Evolutionary conservation across 768 basidiomycete species (phyloP), one percentile per base, ranked within the genome.

Genomic region (Cystobasidium ongulense): DNA sequence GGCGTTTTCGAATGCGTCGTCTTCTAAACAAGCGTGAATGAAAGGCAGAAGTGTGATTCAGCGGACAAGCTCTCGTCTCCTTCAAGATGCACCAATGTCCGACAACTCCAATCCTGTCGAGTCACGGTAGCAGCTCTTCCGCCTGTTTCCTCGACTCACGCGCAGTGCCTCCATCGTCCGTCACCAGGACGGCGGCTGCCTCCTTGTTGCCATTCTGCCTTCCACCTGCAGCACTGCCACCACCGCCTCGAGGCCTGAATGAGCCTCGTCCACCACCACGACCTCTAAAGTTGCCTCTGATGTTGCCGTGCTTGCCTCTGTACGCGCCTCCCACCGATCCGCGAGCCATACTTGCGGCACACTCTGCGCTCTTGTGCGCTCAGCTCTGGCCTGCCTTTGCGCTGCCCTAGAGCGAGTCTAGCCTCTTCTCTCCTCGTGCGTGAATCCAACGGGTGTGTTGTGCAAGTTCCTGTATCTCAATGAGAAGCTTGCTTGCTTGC

Each of bases 1-100:
- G 0, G 75, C 76, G 3, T 77, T 59, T 27, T 73, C 73, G 21
- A 74, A 63, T 3, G 68, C 43, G 29, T 71, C 68, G 53, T 71
- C 68, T 17, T 27, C 68, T 71, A 27, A 31, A 25, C 15, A 18
- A 10, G 23, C 25, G 8, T 4, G 46, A 21, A 50, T n/a, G n/a
- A n/a, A n/a, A n/a, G n/a, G n/a, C n/a, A n/a, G n/a, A n/a, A n/a
- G n/a, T n/a, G n/a, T n/a, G n/a, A n/a, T n/a, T n/a, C n/a, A n/a
- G n/a, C n/a, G n/a, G n/a, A n/a, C n/a, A n/a, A n/a, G n/a, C n/a
- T n/a, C n/a, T n/a, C n/a, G n/a, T n/a, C n/a, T n/a, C n/a, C n/a
- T n/a, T n/a, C n/a, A n/a, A n/a, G n/a, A n/a, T n/a, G n/a, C n/a
- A n/a, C n/a, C n/a, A n/a, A n/a, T n/a, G n/a, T n/a, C n/a, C n/a